Evolutionary conservation across 1,284 basidiomycete species (phyloP).

Genomic region (Ganoderma lucidum): DNA sequence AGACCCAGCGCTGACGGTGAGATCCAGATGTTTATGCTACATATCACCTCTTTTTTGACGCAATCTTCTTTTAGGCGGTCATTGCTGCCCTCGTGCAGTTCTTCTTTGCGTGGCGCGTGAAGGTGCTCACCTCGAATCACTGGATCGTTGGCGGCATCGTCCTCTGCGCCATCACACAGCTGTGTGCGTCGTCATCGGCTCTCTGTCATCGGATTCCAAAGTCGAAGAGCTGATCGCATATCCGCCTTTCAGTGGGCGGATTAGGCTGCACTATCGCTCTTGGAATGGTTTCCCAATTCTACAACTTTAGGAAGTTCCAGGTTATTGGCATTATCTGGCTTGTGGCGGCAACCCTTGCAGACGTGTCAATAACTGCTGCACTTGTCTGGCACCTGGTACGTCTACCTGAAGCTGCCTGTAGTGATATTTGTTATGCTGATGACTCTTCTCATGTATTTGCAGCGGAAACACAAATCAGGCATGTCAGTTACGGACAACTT

Average conservation of each 20-base stretch:
- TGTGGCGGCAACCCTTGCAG: neutral
- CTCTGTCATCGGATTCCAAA: neutral
- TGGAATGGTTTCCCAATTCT: neutral
- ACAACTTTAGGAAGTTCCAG: neutral
- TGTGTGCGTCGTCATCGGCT: neutral
- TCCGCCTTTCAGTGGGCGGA: neutral
- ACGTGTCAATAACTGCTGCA: neutral
- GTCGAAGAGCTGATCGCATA: neutral
- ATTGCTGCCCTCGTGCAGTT: conserved; percentile 44
- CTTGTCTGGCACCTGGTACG: conserved; percentile 3
- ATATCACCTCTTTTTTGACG: neutral
- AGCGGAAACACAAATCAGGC: conserved; percentile 3
- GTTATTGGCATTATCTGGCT: neutral
- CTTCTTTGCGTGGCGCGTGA: conserved; percentile 49
- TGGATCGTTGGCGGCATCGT: conserved; percentile 10
- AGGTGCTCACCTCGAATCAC: conserved; percentile 24
- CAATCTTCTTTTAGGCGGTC: conserved; percentile 42
- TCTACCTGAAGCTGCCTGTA: too few species aligned
- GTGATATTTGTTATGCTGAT: neutral
- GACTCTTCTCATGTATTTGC: neutral
- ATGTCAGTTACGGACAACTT: conserved; percentile 15
- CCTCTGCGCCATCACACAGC: neutral
- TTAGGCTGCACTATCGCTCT: neutral
- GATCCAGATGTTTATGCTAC: neutral
- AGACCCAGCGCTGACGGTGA: conserved; percentile 2